A percentile compares a stretch with the other conserved stretches of the same genome.
Conservation (phyloP, 2,329 filamentous ascomycete species). For the Sclerotinia sclerotiorum region DNA sequence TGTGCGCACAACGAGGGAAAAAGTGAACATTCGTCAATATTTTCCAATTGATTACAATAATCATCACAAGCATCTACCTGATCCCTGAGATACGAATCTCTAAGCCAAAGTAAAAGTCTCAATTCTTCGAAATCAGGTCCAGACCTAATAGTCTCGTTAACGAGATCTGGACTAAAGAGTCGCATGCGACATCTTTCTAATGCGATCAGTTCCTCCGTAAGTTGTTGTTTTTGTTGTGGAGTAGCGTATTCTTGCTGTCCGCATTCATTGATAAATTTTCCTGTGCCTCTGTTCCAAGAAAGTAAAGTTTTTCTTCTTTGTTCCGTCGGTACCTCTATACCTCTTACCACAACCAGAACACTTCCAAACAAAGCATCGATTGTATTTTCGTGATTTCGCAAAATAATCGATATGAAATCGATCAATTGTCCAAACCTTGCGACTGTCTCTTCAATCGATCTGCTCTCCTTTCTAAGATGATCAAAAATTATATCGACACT, state of each 20-base stretch:
- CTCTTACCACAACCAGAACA: accelerated
- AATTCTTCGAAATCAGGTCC: not conserved
- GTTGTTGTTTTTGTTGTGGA: not conserved
- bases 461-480: not conserved
- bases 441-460: not conserved
- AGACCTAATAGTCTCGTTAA: not conserved
- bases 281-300: constrained; percentile 12
- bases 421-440: not conserved
- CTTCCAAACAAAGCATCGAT: not conserved
- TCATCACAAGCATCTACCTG: not conserved
- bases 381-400: not conserved
- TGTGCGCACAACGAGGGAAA: not conserved
- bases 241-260: not conserved
- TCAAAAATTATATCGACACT: not conserved
- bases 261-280: not conserved
- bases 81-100: not conserved
- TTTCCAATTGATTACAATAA: not conserved
- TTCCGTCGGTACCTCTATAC: not conserved
- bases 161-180: not conserved
- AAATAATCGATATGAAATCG: not conserved
- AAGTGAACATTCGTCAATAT: not conserved
- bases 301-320: constrained; percentile 10
- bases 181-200: not conserved
- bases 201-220: not conserved
- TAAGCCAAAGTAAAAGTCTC: not conserved